Conservation (phyloP, 805 yeast species). For the Pichia nanzhaoensis region DNA sequence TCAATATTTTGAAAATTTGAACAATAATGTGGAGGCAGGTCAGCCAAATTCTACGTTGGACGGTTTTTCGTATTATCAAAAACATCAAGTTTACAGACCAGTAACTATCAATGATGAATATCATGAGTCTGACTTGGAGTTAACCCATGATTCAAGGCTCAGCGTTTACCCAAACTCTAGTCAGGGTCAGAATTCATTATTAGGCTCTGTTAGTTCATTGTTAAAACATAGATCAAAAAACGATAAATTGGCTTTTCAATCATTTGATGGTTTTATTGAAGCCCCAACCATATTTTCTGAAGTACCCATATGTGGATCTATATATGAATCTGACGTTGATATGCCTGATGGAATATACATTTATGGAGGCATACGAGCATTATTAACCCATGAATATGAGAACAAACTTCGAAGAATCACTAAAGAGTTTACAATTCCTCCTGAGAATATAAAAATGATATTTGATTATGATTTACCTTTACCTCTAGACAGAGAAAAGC, state of each 20-base stretch:
- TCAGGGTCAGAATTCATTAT: too few species aligned
- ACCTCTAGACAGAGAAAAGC: constrained; percentile 36
- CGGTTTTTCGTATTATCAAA: constrained; percentile 2
- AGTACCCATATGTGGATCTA: constrained; percentile 35
- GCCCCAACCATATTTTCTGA: constrained; percentile 34
- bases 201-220: too few species aligned
- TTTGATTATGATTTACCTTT: constrained; percentile 37
- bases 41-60: constrained; percentile 4
- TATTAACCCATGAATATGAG: constrained; percentile 21
- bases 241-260: constrained; percentile 5
- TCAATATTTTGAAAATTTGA: constrained; percentile 20
- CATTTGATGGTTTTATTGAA: constrained; percentile 21
- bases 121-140: too few species aligned
- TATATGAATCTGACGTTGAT: constrained; percentile 39
- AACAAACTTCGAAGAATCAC: constrained; percentile 23
- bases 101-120: too few species aligned
- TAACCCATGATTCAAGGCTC: too few species aligned
- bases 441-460: constrained; percentile 26
- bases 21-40: neutral
- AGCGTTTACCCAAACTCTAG: too few species aligned
- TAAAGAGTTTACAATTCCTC: constrained; percentile 28
- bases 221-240: too few species aligned
- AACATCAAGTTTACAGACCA: constrained; percentile 9
- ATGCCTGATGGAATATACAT: constrained; percentile 33
- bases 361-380: constrained; percentile 39